Evolutionary conservation across 1,284 basidiomycete genomes (phyloP), one percentile per base, ranked within the genome.

Genomic region (Volvariella surrecta): DNA sequence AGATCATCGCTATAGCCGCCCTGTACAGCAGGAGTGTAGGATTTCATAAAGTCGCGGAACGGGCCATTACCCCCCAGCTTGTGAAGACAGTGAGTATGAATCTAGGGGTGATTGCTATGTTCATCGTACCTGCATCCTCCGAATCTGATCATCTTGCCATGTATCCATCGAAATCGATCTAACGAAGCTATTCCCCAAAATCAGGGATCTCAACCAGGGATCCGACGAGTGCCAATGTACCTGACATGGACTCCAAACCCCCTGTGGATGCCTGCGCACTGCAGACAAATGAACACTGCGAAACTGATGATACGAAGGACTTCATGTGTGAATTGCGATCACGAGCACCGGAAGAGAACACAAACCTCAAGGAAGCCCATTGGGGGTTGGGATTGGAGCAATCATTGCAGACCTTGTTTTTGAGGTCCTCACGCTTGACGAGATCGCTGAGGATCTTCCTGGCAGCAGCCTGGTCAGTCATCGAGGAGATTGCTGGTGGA

Each of bases 151-250:
- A 32, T 83, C 78, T 47, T 89, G 86, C 92, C 92, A 96, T 54
- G 90, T 86, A 65, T 95, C 92, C 92, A 96, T 96, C 45, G 91
- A 93, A 54, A 91, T 79, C 39, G 88, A 92, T 56, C 91, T 76
- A 43, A 95, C 89, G 64, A 94, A 94, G 58, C 89, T 92, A 62
- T 32, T 48, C 24, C 46, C 40, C 53, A 49, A 28, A 44, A 47
- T 32, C 51, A 54, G 41, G 44, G 24, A 20, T 35, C 30, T 15
- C 32, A 41, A 9, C 45, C 24, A 17, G 28, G 41, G 45, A 22
- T 40, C 43, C 46, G 22, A 48, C 31, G 38, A 37, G 9, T 1
- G 45, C 30, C 44, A 47, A 56, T 59, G 52, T 57, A 77, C 82
- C 84, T 88, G 57, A 91, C 74, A 61, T 93, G 89, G 19, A 92